Conservation (phyloP, 2,329 filamentous ascomycete genomes). For the Aspergillus neoniger region DNA sequence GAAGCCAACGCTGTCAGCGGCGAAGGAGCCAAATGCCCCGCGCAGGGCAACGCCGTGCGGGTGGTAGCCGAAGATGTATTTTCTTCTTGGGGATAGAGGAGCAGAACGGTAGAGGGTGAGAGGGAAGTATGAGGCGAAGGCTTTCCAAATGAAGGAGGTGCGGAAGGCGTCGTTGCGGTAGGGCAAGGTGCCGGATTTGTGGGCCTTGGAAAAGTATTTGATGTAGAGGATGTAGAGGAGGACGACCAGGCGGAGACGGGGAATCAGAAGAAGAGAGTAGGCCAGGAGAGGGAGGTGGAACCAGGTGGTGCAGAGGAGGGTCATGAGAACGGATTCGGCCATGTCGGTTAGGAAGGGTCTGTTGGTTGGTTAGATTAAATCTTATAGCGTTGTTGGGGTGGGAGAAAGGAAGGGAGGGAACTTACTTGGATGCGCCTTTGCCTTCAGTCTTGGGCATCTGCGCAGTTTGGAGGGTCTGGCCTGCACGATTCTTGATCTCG, state of each 20-base stretch:
- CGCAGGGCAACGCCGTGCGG: constrained; percentile 88
- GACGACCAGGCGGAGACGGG: constrained; percentile 71
- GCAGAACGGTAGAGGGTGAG: constrained; percentile 76
- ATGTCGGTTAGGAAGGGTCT: constrained; percentile 16
- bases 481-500: constrained; percentile 16
- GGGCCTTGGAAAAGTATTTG: constrained; percentile 66
- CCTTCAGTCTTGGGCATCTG: constrained; percentile 5
- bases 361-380: background rate
- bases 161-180: constrained; percentile 72
- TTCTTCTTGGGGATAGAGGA: constrained; percentile 70
- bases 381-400: too few relatives aligned
- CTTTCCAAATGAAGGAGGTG: constrained; percentile 70
- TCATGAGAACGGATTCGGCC: constrained; percentile 18
- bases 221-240: constrained; percentile 74
- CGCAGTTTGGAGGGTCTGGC: constrained; percentile 13
- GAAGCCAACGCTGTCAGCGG: constrained; percentile 78
- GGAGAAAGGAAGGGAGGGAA: background rate
- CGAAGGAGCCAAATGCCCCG: constrained; percentile 78
- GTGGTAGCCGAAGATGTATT: constrained; percentile 89
- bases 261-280: constrained; percentile 79
- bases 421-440: constrained; percentile 15
- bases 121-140: constrained; percentile 83
- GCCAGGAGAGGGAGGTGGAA: constrained; percentile 64
- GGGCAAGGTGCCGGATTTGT: constrained; percentile 67
- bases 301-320: constrained; percentile 23